Percentiles rank a stretch among this genome's conserved stretches.
Conservation (phyloP, 176 grass and related monocot genomes). For the Hsuehochloa calcarea region DNA sequence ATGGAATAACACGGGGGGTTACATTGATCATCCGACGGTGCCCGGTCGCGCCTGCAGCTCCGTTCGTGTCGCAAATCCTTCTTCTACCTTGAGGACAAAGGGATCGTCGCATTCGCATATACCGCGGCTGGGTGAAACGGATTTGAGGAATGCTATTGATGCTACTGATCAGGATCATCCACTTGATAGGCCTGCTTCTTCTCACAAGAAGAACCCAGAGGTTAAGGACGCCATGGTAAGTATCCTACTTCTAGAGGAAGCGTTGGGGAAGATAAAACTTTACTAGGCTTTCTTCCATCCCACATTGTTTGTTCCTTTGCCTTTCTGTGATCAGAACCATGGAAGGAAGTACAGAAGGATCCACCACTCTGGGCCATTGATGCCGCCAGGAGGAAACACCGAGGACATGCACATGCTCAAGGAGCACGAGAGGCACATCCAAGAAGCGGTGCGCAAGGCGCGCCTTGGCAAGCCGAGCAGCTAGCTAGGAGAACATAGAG, state of each 20-base stretch:
- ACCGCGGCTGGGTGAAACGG: constrained; percentile 26
- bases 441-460: constrained; percentile 81
- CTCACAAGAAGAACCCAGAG: constrained; percentile 54
- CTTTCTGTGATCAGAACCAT: constrained; percentile 42
- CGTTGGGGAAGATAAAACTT: no score
- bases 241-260: not conserved
- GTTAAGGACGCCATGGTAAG: constrained; percentile 47
- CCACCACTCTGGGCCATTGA: constrained; percentile 81
- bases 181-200: constrained; percentile 30
- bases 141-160: constrained; percentile 33
- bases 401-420: constrained; percentile 97
- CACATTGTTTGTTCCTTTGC: constrained; percentile 1
- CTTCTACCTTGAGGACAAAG: constrained; percentile 40
- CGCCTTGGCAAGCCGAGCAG: constrained; percentile 49
- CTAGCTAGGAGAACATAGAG: constrained; percentile 15
- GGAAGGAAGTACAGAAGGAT: constrained; percentile 64
- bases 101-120: constrained; percentile 41
- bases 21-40: constrained; percentile 20
- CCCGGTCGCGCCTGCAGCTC: constrained; percentile 42
- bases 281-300: constrained; percentile 15
- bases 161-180: constrained; percentile 37
- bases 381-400: constrained; percentile 66
- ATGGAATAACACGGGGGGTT: constrained; percentile 32
- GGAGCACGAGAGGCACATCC: constrained; percentile 80
- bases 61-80: constrained; percentile 45